phyloP scores from a whole-genome alignment of 2,329 filamentous ascomycete genomes.

The Zasmidium cellare region DNA sequence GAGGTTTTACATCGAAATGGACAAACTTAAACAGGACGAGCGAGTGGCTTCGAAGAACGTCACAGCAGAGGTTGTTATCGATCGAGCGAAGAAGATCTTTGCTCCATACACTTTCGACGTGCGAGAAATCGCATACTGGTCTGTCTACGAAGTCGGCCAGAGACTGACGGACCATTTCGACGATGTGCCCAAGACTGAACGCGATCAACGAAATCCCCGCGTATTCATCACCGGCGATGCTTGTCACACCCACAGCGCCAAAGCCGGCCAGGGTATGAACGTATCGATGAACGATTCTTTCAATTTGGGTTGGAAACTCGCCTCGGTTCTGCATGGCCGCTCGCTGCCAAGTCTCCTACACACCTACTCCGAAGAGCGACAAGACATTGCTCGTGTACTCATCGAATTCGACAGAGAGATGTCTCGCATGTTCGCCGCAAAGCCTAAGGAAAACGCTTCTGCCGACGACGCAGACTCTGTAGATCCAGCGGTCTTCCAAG shows the following conservation, averaged over 20 bases:
- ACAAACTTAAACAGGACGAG: slow-evolving; percentile 43
- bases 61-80: slow-evolving; percentile 63
- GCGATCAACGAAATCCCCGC: slow-evolving; percentile 50
- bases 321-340: slow-evolving; percentile 43
- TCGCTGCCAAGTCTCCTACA: slow-evolving; percentile 41
- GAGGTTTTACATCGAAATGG: slow-evolving; percentile 38
- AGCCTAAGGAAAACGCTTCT: slow-evolving; percentile 26
- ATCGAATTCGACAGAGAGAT: slow-evolving; percentile 58
- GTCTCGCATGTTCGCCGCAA: slow-evolving; percentile 47
- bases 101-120: slow-evolving; percentile 67
- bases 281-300: slow-evolving; percentile 67
- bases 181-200: slow-evolving; percentile 59
- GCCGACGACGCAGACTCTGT: slow-evolving; percentile 29
- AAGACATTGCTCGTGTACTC: slow-evolving; percentile 63
- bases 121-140: slow-evolving; percentile 67
- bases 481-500: slow-evolving; percentile 36
- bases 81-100: slow-evolving; percentile 64
- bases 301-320: slow-evolving; percentile 60
- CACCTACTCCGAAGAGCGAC: slow-evolving; percentile 57
- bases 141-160: slow-evolving; percentile 57
- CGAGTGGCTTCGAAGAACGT: slow-evolving; percentile 62
- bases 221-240: slow-evolving; percentile 71
- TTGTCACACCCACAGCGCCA: slow-evolving; percentile 57
- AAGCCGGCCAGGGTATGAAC: slow-evolving; percentile 72
- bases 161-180: slow-evolving; percentile 67